These are phyloP conservation scores for Thelonectria rubi DNA, from an alignment of 2,329 filamentous ascomycete genomes.

Conservation along the genomic window DNA sequence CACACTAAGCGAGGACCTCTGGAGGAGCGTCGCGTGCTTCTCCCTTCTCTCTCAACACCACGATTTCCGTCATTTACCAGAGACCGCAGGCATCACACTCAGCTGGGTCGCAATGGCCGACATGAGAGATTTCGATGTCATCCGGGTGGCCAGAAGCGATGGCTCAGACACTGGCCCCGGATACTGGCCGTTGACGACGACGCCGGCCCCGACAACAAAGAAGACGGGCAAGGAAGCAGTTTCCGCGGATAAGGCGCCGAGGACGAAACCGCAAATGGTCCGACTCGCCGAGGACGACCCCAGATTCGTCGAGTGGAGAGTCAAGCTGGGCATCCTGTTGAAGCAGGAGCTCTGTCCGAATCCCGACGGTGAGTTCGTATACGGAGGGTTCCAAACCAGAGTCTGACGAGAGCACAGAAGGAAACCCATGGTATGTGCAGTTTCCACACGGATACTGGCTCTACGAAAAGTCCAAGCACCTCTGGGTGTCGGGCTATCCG, in stretches of 20 bases:
- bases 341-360: constrained; percentile 56
- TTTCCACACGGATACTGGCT: constrained; percentile 58
- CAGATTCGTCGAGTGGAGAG: constrained; percentile 55
- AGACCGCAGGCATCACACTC: background rate
- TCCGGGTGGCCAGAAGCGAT: constrained; percentile 56
- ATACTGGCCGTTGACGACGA: constrained; percentile 52
- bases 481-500: constrained; percentile 60
- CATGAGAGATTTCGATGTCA: constrained; percentile 52
- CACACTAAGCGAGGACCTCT: constrained; percentile 9
- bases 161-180: constrained; percentile 56
- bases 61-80: background rate
- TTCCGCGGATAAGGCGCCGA: constrained; percentile 47
- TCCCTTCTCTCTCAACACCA: background rate
- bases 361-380: constrained; percentile 48
- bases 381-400: background rate
- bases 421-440: constrained; percentile 55
- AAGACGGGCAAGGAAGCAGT: constrained; percentile 49
- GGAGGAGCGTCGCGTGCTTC: background rate
- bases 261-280: constrained; percentile 55
- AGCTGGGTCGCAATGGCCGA: constrained; percentile 43
- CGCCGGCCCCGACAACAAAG: constrained; percentile 45
- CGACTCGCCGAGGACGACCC: constrained; percentile 55
- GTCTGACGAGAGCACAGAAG: constrained; percentile 46
- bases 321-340: constrained; percentile 56
- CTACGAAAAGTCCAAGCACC: constrained; percentile 58